Percentiles rank a stretch among this genome's conserved stretches.
Conservation (phyloP, 2,329 filamentous ascomycete genomes). For the Huntiella abstrusa region DNA sequence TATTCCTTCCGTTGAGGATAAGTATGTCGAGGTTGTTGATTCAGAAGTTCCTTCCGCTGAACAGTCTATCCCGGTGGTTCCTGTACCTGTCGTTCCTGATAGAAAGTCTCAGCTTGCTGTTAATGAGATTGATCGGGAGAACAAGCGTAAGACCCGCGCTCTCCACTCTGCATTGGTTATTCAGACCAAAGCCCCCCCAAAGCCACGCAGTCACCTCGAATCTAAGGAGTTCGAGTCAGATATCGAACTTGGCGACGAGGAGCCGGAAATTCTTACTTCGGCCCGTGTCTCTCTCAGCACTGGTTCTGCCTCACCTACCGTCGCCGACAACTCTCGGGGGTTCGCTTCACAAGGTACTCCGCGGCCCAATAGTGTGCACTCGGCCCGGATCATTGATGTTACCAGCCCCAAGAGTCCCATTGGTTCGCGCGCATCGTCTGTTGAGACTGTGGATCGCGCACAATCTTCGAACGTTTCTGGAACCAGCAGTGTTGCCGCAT, state of each 20-base stretch:
- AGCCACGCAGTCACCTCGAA: slow-evolving; percentile 3
- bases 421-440: slow-evolving; percentile 29
- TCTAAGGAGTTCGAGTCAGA: slow-evolving; percentile 13
- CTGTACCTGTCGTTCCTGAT: not conserved
- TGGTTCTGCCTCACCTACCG: slow-evolving; percentile 30
- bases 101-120: not conserved
- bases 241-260: slow-evolving; percentile 24
- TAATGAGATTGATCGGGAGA: not conserved
- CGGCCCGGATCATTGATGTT: slow-evolving; percentile 40
- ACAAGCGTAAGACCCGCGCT: slow-evolving; percentile 8
- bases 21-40: not conserved
- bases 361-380: slow-evolving; percentile 30
- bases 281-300: slow-evolving; percentile 33
- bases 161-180: slow-evolving; percentile 9
- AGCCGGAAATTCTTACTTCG: slow-evolving; percentile 37
- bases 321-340: slow-evolving; percentile 27
- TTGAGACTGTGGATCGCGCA: slow-evolving; percentile 25
- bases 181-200: slow-evolving; percentile 7
- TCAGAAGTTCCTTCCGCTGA: not conserved
- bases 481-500: slow-evolving; percentile 10
- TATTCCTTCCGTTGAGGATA: not conserved
- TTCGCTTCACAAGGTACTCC: slow-evolving; percentile 19
- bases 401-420: slow-evolving; percentile 31
- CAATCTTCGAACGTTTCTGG: slow-evolving; percentile 24
- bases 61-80: not conserved